Base-by-base conservation (phyloP, 2,329 filamentous ascomycete species). In the Hypoxylon sp. region DNA sequence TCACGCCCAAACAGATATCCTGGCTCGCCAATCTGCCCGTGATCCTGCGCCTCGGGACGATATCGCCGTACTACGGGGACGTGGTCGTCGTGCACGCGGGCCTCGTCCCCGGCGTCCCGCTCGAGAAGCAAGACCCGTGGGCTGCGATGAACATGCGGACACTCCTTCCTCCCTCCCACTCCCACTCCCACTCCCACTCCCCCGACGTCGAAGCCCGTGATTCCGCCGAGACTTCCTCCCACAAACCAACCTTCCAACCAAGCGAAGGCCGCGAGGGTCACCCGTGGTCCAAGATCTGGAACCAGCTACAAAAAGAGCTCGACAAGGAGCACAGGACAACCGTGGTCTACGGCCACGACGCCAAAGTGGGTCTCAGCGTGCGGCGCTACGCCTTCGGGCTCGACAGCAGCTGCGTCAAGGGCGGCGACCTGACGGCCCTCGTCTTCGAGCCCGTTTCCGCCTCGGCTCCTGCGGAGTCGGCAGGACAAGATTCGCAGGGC, bases 121-220 rank as follows among this genome's bases (percentile, higher is more conserved):
- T 97, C 12, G 83, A 89, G 46, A 81, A 85, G 53, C 95, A 90
- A 71, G 85, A 97, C 77, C 91, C 93, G 0, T 89, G 87, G 77
- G 89, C 91, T 53, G 91, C 92, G 40, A 97, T 97, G 93, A 96
- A 93, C 75, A 96, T 99, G 92, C 89, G 93, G 60, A 92, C 89
- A 5, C 86, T 97, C 56, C 38, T 67, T 7, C 22, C 30, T 16
- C 14, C 50, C 9, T 22, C 45, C 11, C 16, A 18, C 32, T 50
- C 49, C 2, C 51, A 22, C 40, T 32, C 55, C 16, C 9, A 14
- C 30, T 16, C 33, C 33, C 14, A 38, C 14, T 33, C 44, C 24
- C 42, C 44, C n/a, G n/a, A n/a, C n/a, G n/a, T n/a, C n/a, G n/a
- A n/a, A n/a, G n/a, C n/a, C n/a, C n/a, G n/a, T n/a, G n/a, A n/a